Percentiles rank a stretch among this genome's conserved stretches.
phyloP scores from a whole-genome alignment of 148 eudicot species.

The Silene conica region DNA sequence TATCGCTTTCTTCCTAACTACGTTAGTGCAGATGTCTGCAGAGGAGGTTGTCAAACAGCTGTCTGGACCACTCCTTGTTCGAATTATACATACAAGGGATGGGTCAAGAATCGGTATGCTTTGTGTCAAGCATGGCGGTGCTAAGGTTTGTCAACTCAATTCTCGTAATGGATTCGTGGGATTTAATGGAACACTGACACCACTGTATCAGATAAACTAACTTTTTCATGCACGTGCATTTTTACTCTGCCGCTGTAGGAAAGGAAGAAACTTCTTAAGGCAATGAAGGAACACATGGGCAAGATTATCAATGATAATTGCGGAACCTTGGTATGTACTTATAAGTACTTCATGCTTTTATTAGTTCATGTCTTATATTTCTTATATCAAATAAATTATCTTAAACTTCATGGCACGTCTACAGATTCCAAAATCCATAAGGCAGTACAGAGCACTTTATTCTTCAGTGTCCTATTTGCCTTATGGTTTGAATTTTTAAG shows the following conservation, averaged over 20 bases:
- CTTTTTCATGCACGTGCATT: constrained; percentile 12
- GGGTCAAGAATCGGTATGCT: constrained; percentile 81
- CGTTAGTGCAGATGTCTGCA: constrained; percentile 58
- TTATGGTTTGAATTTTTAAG: not conserved
- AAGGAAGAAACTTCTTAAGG: constrained; percentile 82
- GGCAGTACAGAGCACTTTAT: not conserved
- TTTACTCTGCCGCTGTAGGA: constrained; percentile 38
- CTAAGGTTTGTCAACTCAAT: constrained; percentile 58
- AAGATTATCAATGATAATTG: constrained; percentile 63
- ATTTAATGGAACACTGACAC: constrained; percentile 1
- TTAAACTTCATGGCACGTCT: not conserved
- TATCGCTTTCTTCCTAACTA: constrained; percentile 18
- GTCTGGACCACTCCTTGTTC: constrained; percentile 66
- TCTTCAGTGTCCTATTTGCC: not conserved
- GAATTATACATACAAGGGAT: constrained; percentile 80
- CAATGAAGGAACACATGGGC: constrained; percentile 64
- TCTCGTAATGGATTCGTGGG: not conserved
- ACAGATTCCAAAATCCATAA: not conserved
- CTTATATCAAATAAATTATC: not conserved
- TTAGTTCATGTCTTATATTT: not conserved
- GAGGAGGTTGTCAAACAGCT: constrained; percentile 72
- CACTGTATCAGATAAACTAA: constrained; percentile 9
- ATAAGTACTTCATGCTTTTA: not conserved
- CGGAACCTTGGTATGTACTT: constrained; percentile 63
- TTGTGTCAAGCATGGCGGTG: constrained; percentile 82